Evolutionary conservation across 108 stramenopile genomes (phyloP).

Genomic region (Pseudonitzschia pungens): DNA sequence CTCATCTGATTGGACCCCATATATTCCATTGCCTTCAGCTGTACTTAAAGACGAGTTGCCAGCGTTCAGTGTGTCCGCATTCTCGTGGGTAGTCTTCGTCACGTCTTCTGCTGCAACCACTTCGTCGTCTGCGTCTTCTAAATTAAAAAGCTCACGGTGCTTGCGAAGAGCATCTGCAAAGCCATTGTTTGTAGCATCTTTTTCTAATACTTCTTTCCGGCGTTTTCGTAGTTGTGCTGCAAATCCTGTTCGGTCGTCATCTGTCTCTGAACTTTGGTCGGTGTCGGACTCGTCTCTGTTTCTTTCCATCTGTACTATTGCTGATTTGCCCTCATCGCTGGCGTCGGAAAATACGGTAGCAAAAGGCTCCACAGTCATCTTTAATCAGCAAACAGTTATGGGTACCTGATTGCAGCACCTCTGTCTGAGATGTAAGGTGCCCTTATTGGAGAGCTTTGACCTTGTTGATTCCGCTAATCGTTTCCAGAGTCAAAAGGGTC

Average conservation of each 20-base stretch:
- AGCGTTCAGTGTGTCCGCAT: background rate
- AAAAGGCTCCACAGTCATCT: background rate
- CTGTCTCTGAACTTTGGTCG: background rate
- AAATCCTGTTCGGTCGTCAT: constrained; percentile 24
- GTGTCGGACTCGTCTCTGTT: background rate
- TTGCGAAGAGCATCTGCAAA: constrained; percentile 20
- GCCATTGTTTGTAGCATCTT: background rate
- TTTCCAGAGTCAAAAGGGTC: too few relatives aligned
- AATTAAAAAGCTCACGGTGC: constrained; percentile 19
- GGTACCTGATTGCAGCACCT: background rate
- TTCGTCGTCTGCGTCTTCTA: constrained; percentile 21
- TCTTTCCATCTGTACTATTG: background rate
- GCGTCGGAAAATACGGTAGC: background rate
- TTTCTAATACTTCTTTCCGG: constrained; percentile 30
- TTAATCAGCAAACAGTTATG: background rate
- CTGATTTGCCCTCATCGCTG: background rate
- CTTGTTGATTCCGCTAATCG: too few relatives aligned
- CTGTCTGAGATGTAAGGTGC: too few relatives aligned
- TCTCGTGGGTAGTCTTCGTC: background rate
- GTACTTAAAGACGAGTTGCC: background rate
- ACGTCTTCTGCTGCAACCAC: background rate
- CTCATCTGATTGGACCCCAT: constrained; percentile 10
- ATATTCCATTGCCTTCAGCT: background rate
- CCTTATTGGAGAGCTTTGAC: too few relatives aligned
- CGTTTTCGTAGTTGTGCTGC: constrained; percentile 25